Evolutionary conservation across 768 basidiomycete genomes (phyloP).

Genomic region (Leucogyrophana mollusca): DNA sequence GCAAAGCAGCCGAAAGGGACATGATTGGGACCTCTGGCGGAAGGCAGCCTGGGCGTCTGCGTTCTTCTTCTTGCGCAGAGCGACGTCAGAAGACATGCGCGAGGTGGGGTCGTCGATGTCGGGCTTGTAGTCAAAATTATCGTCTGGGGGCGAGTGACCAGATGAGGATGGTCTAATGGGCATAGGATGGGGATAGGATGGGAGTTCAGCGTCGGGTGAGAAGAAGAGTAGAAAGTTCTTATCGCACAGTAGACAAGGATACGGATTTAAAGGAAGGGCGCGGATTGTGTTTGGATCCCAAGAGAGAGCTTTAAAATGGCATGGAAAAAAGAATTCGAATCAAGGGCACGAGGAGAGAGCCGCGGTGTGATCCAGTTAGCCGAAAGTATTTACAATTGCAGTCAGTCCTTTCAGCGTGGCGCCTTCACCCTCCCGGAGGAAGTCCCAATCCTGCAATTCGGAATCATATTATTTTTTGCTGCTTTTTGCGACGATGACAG

Average conservation of each 20-base stretch:
- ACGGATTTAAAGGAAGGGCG: conserved; percentile 15
- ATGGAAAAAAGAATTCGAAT: conserved; percentile 67
- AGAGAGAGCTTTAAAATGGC: conserved; percentile 51
- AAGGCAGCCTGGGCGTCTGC: conserved; percentile 89
- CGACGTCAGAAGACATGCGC: conserved; percentile 58
- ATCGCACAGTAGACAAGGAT: conserved; percentile 4
- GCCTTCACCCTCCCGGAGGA: conserved; percentile 11
- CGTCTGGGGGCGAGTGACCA: conserved; percentile 32
- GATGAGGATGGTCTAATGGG: conserved; percentile 26
- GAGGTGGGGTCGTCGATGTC: conserved; percentile 33
- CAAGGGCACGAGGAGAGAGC: conserved; percentile 63
- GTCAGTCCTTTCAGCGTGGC: conserved; percentile 22
- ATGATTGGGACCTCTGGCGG: conserved; percentile 47
- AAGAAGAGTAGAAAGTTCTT: conserved; percentile 25
- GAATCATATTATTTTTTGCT: conserved; percentile 7
- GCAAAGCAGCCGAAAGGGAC: background rate
- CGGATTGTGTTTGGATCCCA: conserved; percentile 24
- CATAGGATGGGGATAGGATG: conserved; percentile 27
- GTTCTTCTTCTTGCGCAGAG: conserved; percentile 84
- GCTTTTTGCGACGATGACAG: background rate
- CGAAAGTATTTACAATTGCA: conserved; percentile 36
- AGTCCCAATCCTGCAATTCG: conserved; percentile 6
- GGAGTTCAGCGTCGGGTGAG: conserved; percentile 43
- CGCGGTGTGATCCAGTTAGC: conserved; percentile 39
- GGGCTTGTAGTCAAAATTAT: conserved; percentile 34